Conservation (phyloP, 805 yeast genomes). For the Millerozyma acaciae region DNA sequence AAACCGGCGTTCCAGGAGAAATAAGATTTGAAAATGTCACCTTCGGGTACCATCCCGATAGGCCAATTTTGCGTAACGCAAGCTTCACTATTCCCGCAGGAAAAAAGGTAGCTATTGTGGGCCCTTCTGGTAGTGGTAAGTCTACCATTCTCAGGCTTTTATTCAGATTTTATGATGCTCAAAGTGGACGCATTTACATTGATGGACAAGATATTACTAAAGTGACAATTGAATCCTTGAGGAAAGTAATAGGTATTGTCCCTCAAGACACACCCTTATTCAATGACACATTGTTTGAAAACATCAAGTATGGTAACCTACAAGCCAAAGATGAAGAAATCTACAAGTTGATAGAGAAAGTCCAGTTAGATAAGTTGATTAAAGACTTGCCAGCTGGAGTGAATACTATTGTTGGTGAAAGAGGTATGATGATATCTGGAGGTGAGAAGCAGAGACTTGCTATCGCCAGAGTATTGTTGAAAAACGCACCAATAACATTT, state of each 20-base stretch:
- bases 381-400: conserved; percentile 76
- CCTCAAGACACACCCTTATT: conserved; percentile 97
- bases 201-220: conserved; percentile 86
- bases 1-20: conserved; percentile 55
- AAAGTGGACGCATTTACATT: conserved; percentile 68
- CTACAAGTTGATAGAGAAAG: conserved; percentile 55
- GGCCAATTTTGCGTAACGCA: conserved; percentile 80
- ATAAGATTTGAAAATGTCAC: conserved; percentile 86
- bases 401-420: conserved; percentile 87
- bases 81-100: conserved; percentile 88
- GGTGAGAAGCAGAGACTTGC: conserved; percentile 97
- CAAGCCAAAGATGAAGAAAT: conserved; percentile 74
- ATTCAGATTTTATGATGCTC: conserved; percentile 86
- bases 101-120: conserved; percentile 86
- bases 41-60: conserved; percentile 85
- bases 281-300: conserved; percentile 85
- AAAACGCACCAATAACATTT: conserved; percentile 83
- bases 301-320: conserved; percentile 80
- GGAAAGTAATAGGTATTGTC: conserved; percentile 81
- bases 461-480: conserved; percentile 83
- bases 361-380: conserved; percentile 63
- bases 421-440: conserved; percentile 99
- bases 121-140: conserved; percentile 95
- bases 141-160: conserved; percentile 81
- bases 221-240: conserved; percentile 69